Base-by-base conservation (phyloP, 352 stramenopile genomes). In the Aphanomyces invadans region DNA sequence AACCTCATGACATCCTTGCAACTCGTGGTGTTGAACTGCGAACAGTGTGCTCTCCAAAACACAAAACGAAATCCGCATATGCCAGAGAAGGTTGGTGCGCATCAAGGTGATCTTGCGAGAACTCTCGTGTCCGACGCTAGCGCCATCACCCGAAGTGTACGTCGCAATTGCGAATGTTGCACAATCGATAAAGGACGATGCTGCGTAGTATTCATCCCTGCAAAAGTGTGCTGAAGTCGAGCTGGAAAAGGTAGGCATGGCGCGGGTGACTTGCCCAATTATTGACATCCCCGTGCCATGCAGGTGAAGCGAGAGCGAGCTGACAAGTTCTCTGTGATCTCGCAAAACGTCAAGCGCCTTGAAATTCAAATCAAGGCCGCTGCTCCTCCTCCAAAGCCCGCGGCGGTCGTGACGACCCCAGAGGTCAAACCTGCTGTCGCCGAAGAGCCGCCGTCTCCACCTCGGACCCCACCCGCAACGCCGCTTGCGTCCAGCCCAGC, bases 331-430 rank as follows among this genome's bases (percentile, higher is more conserved):
- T 33, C 49, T 7, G 11, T n/a, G 21, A 57, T 57, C 36, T 7
- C 49, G 29, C 49, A 57, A 32, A 57, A 57, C 29, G 49, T 57
- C 12, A 57, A 57, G 23, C 21, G 49, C 7, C 23, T 57, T 5
- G 49, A 57, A 33, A 38, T 28, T 32, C 29, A 33, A 29, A 1
- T 38, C 11, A 57, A 57, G 23, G 23, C 46, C 11, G 28, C 2
- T 28, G 19, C 49, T 33, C 15, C 25, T 32, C 49, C 49, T 54
- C 1, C n/a, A 54, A 29, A 54, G 21, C n/a, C n/a, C 11, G 26
- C n/a, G 10, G n/a, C n/a, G 10, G 10, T 29, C 21, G n/a, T 29
- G 10, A 11, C 46, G 10, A 25, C 10, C n/a, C 46, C 26, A 1
- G n/a, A 54, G 46, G 10, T 15, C 10, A 25, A 10, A 11, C n/a